phyloP scores from a whole-genome alignment of 2,329 filamentous ascomycete genomes.

The Immersiporthe knoxdaviesiana region DNA sequence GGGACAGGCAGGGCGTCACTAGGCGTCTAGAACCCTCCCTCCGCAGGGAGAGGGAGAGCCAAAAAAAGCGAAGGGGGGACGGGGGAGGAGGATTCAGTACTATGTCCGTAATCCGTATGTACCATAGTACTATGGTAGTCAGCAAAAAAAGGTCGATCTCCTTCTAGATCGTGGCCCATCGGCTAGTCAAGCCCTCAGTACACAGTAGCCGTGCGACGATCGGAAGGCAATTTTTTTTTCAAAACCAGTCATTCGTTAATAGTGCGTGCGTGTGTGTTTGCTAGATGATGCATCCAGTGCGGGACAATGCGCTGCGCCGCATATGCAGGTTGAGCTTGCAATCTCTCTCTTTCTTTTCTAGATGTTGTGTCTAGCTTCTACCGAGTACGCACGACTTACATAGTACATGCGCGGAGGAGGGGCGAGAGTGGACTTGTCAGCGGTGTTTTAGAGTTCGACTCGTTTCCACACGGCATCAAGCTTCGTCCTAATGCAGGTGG shows the following conservation, averaged over 20 bases:
- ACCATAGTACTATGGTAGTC: neutral
- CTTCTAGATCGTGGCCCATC: constrained; percentile 3
- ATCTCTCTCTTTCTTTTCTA: neutral
- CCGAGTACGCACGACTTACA: neutral
- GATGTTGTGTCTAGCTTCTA: neutral
- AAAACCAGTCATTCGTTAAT: too few species aligned
- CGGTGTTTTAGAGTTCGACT: neutral
- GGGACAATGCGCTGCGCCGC: too few species aligned
- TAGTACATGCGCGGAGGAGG: neutral
- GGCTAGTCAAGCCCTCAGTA: constrained; percentile 1
- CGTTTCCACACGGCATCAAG: constrained; percentile 1
- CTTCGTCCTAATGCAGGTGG: constrained; percentile 25
- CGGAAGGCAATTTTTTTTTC: constrained; percentile 18
- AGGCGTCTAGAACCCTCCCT: neutral
- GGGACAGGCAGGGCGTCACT: constrained; percentile 7
- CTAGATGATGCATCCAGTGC: too few species aligned
- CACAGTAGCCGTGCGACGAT: constrained; percentile 25
- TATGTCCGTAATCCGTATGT: neutral
- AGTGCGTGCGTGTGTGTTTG: neutral
- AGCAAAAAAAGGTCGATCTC: neutral
- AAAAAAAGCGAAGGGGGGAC: too few species aligned
- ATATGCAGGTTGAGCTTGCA: too few species aligned
- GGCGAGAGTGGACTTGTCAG: neutral
- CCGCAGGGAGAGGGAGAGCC: neutral
- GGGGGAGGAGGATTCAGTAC: neutral